These are phyloP conservation scores for Tylopilus balloui DNA, from an alignment of 768 basidiomycete genomes.

Conservation along the genomic window DNA sequence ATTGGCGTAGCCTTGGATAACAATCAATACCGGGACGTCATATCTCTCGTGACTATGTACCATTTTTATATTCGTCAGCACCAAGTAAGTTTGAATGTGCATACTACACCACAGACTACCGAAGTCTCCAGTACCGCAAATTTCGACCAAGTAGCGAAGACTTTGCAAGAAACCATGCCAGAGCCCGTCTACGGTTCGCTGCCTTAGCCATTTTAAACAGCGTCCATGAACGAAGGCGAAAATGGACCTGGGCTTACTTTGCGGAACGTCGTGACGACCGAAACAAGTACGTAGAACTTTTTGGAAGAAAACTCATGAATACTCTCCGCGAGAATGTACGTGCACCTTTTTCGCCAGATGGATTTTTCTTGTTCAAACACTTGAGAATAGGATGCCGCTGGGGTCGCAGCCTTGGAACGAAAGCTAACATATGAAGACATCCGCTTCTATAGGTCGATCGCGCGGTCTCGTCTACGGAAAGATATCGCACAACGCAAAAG, in stretches of 20 bases:
- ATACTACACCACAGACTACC: constrained; percentile 3
- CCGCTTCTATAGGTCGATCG: constrained; percentile 94
- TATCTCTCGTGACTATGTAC: constrained; percentile 93
- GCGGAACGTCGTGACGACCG: constrained; percentile 84
- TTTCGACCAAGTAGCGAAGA: constrained; percentile 67
- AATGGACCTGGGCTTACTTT: constrained; percentile 93
- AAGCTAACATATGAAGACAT: constrained; percentile 93
- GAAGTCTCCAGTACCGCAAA: constrained; percentile 59
- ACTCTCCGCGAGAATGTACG: constrained; percentile 53
- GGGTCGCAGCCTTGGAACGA: constrained; percentile 64
- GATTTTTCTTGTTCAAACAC: not conserved
- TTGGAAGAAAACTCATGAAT: constrained; percentile 66
- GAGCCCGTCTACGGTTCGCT: constrained; percentile 74
- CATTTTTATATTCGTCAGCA: constrained; percentile 87
- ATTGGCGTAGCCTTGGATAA: constrained; percentile 90
- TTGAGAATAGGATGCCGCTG: constrained; percentile 43
- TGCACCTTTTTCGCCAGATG: not conserved
- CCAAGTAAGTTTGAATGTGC: constrained; percentile 46
- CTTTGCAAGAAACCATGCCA: constrained; percentile 54
- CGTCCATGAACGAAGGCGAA: constrained; percentile 74
- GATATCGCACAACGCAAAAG: constrained; percentile 68
- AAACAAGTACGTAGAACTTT: constrained; percentile 77
- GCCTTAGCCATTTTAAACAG: constrained; percentile 73
- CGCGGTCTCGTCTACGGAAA: constrained; percentile 81
- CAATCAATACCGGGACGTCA: constrained; percentile 89